Evolutionary conservation across 2,329 filamentous ascomycete genomes (phyloP), one percentile per base, ranked within the genome.

Genomic region (Trichoderma harzianum): DNA sequence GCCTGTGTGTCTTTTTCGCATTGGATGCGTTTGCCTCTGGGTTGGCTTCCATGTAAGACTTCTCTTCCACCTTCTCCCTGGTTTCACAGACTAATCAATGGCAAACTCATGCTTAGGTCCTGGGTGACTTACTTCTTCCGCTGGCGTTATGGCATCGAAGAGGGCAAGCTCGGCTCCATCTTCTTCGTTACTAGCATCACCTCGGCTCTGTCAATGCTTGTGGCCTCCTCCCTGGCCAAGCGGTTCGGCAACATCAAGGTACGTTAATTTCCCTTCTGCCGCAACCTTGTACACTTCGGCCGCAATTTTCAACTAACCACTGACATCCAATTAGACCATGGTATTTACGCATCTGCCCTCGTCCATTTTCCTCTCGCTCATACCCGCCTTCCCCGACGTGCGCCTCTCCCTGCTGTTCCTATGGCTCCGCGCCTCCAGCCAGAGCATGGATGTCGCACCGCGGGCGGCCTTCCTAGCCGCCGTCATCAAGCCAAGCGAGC

Each of bases 301-400:
- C 28, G 55, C 55, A 58, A 43, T 43, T 5, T 32, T 58, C 26
- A 1, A n/a, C 34, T 2, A 28, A 53, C 30, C n/a, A 11, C 39
- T 28, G 67, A 71, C 8, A 70, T 43, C 18, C 1, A 61, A 39
- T 73, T 24, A 89, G 84, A 93, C 91, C 1, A 93, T 93, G 91
- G 90, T 92, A 10, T 92, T 92, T 76, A 93, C 91, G 0, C 91
- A 93, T 75, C 83, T 93, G 0, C 92, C 92, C 0, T 92, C 90
- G 0, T 84, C 91, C 8, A 80, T 93, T 30, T 90, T 90, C 74
- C 85, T 93, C 1, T 83, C 87, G 16, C 79, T 93, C 24, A 88
- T 93, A 26, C 88, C 89, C 0, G 76, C 90, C 0, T 89, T 90
- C 0, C 79, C 82, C 24, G 82, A 84, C 4, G 80, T 89, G 0